phyloP scores from a whole-genome alignment of 2,329 filamentous ascomycete genomes.

The Rugonectria rugulosa region DNA sequence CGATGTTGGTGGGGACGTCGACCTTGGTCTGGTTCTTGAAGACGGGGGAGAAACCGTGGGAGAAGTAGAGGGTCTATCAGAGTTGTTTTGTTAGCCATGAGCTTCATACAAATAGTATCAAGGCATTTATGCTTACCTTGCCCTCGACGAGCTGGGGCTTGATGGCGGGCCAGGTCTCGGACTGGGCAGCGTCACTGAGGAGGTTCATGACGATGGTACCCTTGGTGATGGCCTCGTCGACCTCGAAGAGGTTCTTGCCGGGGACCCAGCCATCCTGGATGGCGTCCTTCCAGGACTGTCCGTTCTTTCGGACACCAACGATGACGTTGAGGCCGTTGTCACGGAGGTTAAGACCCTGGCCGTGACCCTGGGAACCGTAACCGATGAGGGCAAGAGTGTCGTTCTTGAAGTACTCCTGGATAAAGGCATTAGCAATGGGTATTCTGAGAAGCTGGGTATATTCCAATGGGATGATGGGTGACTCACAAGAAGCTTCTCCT shows the following conservation, averaged over 20 bases:
- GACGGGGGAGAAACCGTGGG: conserved; percentile 99
- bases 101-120: neutral
- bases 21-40: conserved; percentile 99
- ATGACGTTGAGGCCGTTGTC: conserved; percentile 99
- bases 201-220: conserved; percentile 99
- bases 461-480: conserved; percentile 28
- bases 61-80: conserved; percentile 95
- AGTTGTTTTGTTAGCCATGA: conserved; percentile 33
- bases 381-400: conserved; percentile 99
- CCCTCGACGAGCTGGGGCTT: conserved; percentile 98
- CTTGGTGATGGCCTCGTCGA: conserved; percentile 93
- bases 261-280: conserved; percentile 96
- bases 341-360: conserved; percentile 98
- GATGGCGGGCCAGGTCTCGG: conserved; percentile 97
- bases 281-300: conserved; percentile 98
- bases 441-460: neutral
- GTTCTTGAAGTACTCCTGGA: conserved; percentile 98
- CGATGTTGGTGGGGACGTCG: conserved; percentile 92
- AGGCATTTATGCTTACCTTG: conserved; percentile 72
- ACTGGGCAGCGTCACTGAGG: conserved; percentile 96
- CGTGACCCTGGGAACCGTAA: conserved; percentile 97
- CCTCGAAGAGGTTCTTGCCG: conserved; percentile 98
- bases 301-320: conserved; percentile 97
- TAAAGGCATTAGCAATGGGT: conserved; percentile 13
- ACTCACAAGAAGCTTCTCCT: conserved; percentile 95